A percentile compares a stretch with the other conserved stretches of the same genome.
phyloP scores from a whole-genome alignment of 176 grass and related monocot species.

The Tillandsia fasciculata region DNA sequence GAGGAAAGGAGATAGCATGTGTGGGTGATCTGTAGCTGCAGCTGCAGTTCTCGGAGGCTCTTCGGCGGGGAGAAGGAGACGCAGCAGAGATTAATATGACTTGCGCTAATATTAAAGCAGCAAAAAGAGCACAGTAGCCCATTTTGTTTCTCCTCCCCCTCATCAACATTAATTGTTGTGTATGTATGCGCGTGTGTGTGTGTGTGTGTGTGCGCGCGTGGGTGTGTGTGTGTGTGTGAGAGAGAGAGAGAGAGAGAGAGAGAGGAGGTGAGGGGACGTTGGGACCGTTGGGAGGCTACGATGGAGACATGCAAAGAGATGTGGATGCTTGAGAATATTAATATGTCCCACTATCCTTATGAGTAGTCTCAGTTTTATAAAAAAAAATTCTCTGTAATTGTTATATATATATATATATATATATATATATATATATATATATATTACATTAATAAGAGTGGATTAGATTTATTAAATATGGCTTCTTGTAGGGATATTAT shows the following conservation, averaged over 20 bases:
- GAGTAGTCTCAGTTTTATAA: too few relatives aligned
- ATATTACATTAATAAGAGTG: too few relatives aligned
- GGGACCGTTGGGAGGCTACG: neutral
- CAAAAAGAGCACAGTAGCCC: neutral
- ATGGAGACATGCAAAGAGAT: neutral
- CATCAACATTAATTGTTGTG: neutral
- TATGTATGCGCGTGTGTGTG: neutral
- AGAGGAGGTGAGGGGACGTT: constrained; percentile 6
- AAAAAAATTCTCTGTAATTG: too few relatives aligned
- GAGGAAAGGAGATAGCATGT: neutral
- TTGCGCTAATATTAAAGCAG: neutral
- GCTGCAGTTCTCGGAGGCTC: neutral
- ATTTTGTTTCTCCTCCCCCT: neutral
- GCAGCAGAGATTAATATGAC: neutral
- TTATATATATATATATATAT: too few relatives aligned
- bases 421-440: too few relatives aligned
- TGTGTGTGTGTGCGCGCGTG: neutral
- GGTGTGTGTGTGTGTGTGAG: neutral
- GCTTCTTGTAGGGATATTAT: too few relatives aligned
- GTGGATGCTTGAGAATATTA: too few relatives aligned
- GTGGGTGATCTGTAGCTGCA: neutral
- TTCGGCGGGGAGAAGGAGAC: neutral
- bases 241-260: neutral
- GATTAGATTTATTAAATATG: too few relatives aligned
- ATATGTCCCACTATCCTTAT: too few relatives aligned